Base-by-base conservation (phyloP, 169 alveolate genomes). In the Plasmodium gaboni region DNA sequence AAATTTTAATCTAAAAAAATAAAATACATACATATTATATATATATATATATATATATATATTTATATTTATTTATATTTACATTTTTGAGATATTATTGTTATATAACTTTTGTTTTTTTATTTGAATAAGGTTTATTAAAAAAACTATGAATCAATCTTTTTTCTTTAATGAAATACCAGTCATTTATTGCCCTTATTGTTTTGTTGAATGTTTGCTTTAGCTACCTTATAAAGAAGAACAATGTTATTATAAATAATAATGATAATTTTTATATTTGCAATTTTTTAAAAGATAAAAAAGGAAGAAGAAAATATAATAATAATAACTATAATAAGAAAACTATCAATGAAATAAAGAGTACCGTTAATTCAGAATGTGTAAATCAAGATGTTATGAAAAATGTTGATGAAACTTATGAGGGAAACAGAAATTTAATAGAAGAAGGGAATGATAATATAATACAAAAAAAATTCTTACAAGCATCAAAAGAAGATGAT, bases 401-500 rank as follows among this genome's bases (percentile, higher is more conserved):
- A 48, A 50, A 17, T 48, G 65, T 12, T 6, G 22, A 15, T 13
- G 15, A n/a, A 3, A 12, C 32, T 65, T 22, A 65, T 22, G 15
- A 28, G 15, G 57, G 44, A 32, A 32, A 32, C 9, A 32, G 3
- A 32, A 32, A 32, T 32, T 32, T 32, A 32, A 32, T 38, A 59
- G 38, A 24, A 17, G 64, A 53, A 7, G 44, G 64, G 4, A 22
- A 57, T 53, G 53, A 50, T 24, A 26, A 51, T 7, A 67, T 9
- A 28, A 8, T 6, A 10, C 17, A 22, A 2, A 38, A 42, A 42
- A 57, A n/a, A n/a, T 80, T 80, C 13, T 10, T 80, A 57, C 67
- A 80, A 55, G 90, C 90, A 61, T 3, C 17, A 13, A 80, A 80
- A 61, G 90, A 80, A 68, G 83, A 63, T 12, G 90, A 80, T 55